Conservation (phyloP, 2,329 filamentous ascomycete species). For the Bipolaris victoriae region DNA sequence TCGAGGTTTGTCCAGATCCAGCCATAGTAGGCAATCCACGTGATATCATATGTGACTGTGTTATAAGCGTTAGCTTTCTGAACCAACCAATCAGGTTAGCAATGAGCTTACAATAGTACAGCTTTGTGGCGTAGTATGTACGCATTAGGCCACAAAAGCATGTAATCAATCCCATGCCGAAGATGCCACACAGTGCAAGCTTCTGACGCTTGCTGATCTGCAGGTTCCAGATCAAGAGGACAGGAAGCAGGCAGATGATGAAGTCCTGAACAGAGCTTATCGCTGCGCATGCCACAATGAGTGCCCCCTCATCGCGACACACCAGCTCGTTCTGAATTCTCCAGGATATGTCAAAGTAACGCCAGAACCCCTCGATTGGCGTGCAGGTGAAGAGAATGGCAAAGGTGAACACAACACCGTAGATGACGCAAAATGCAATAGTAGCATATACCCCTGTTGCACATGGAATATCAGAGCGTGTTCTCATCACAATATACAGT, state of each 20-base stretch:
- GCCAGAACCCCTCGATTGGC: conserved; percentile 52
- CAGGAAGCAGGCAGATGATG: conserved; percentile 50
- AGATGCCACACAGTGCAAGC: conserved; percentile 53
- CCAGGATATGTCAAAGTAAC: conserved; percentile 45
- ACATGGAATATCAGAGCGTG: not conserved
- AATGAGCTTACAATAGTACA: conserved; percentile 35
- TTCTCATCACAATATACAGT: not conserved
- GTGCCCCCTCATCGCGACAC: conserved; percentile 49
- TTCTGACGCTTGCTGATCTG: conserved; percentile 53
- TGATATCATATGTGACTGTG: conserved; percentile 48
- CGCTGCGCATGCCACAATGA: conserved; percentile 48
- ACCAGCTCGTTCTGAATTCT: conserved; percentile 36
- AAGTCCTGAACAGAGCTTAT: conserved; percentile 51
- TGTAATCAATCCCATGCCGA: conserved; percentile 52
- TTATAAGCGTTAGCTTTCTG: not conserved
- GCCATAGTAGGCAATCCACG: conserved; percentile 48
- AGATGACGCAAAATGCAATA: conserved; percentile 49
- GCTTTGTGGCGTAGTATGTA: conserved; percentile 45
- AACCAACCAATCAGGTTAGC: no score
- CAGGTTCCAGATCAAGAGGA: conserved; percentile 54
- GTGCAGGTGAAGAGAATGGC: conserved; percentile 47
- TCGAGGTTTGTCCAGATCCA: conserved; percentile 53
- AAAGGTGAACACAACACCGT: conserved; percentile 48
- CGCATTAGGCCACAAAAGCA: conserved; percentile 47
- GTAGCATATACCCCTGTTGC: conserved; percentile 36